These are phyloP conservation scores for Malassezia pachydermatis DNA, from an alignment of 1,284 basidiomycete genomes.

Conservation along the genomic window DNA sequence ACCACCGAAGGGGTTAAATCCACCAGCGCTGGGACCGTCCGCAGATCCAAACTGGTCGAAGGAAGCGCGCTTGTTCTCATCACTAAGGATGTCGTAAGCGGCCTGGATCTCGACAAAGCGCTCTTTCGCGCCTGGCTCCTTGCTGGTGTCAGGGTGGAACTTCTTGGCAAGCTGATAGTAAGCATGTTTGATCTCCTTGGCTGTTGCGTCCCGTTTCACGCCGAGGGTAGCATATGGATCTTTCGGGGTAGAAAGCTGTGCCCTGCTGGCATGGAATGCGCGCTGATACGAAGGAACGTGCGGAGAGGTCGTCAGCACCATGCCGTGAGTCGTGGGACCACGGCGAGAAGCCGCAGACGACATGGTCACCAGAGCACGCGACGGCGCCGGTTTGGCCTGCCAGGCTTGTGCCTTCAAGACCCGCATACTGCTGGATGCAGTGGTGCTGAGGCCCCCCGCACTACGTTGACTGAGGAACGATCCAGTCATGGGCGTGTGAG, in stretches of 20 bases:
- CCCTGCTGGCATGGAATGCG: background rate
- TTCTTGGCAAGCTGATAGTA: slow-evolving; percentile 98
- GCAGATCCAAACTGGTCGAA: slow-evolving; percentile 93
- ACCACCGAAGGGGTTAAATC: slow-evolving; percentile 66
- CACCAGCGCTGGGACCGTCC: slow-evolving; percentile 58
- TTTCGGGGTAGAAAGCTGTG: slow-evolving; percentile 52
- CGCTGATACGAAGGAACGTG: too few species aligned
- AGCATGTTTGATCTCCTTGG: slow-evolving; percentile 86
- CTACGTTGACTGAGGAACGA: slow-evolving; percentile 11
- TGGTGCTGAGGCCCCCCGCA: background rate
- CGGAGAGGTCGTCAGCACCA: background rate
- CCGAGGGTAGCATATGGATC: slow-evolving; percentile 86
- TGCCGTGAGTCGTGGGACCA: background rate
- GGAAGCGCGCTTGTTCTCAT: slow-evolving; percentile 81
- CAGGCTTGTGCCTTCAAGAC: background rate
- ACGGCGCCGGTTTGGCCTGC: background rate
- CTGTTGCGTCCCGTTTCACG: slow-evolving; percentile 69
- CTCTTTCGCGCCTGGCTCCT: slow-evolving; percentile 77
- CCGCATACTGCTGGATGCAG: background rate
- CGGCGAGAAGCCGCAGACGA: background rate
- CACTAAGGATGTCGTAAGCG: slow-evolving; percentile 76
- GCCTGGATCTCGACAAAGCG: slow-evolving; percentile 94
- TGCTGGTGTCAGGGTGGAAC: slow-evolving; percentile 94
- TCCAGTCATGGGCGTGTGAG: slow-evolving; percentile 1
- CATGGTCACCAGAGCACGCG: background rate